These are phyloP conservation scores for Pleurotus tuber-regium DNA, from an alignment of 768 basidiomycete species.

Conservation along the genomic window DNA sequence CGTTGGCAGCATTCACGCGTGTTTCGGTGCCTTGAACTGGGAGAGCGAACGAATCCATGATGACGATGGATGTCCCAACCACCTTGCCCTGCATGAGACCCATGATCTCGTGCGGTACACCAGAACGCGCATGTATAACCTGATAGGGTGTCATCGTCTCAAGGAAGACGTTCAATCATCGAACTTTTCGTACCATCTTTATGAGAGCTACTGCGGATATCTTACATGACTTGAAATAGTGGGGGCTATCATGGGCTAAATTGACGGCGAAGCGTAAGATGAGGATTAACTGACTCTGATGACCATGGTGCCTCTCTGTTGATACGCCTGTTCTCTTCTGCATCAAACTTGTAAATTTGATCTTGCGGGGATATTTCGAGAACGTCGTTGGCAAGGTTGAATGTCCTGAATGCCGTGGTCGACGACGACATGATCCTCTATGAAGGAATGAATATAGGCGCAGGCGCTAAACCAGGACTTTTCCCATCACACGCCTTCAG, in stretches of 20 bases:
- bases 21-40: slow-evolving; percentile 99
- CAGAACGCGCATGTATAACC: slow-evolving; percentile 98
- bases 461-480: no score
- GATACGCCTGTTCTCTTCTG: slow-evolving; percentile 62
- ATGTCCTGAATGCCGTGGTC: slow-evolving; percentile 67
- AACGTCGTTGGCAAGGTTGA: slow-evolving; percentile 70
- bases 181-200: slow-evolving; percentile 87
- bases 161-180: no score
- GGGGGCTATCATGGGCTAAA: slow-evolving; percentile 45
- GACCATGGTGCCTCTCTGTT: slow-evolving; percentile 78
- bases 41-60: slow-evolving; percentile 96
- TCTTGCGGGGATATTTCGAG: slow-evolving; percentile 71
- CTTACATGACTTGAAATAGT: slow-evolving; percentile 86
- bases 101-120: slow-evolving; percentile 99
- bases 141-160: no score
- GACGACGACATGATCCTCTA: no score
- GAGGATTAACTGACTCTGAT: slow-evolving; percentile 62
- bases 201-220: slow-evolving; percentile 94
- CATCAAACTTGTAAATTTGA: slow-evolving; percentile 76
- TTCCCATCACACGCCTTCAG: no score
- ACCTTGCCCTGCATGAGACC: slow-evolving; percentile 99
- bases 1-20: slow-evolving; percentile 92
- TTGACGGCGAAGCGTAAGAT: slow-evolving; percentile 3
- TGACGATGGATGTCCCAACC: slow-evolving; percentile 68
- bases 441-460: no score